Evolutionary conservation across 2,329 filamentous ascomycete genomes (phyloP).

Genomic region (Pyricularia sp.): DNA sequence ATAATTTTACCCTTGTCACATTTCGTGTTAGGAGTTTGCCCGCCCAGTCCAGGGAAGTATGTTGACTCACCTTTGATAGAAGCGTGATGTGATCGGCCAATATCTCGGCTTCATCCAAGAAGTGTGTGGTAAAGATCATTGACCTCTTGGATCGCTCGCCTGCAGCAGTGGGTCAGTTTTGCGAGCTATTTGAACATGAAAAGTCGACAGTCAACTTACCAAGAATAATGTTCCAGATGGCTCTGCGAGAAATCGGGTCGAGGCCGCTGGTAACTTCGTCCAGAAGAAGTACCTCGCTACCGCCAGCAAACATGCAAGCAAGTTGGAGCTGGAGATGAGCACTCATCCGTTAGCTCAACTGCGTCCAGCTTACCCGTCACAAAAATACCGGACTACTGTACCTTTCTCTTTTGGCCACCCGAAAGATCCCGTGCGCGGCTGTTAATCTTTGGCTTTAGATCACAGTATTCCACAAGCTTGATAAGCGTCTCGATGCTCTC

Average conservation of each 20-base stretch:
- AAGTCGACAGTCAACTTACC: no score
- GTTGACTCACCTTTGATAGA: constrained; percentile 49
- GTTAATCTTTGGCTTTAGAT: constrained; percentile 64
- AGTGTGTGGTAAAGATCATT: constrained; percentile 84
- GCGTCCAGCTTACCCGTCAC: neutral
- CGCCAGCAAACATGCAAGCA: constrained; percentile 91
- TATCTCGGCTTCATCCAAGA: constrained; percentile 84
- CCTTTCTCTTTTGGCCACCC: constrained; percentile 84
- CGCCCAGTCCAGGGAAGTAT: no score
- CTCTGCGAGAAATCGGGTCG: constrained; percentile 75
- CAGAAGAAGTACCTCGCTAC: constrained; percentile 78
- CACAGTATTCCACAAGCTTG: constrained; percentile 59
- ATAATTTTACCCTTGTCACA: constrained; percentile 53
- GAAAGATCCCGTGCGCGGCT: constrained; percentile 70
- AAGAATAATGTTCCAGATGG: constrained; percentile 89
- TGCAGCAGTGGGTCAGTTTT: no score
- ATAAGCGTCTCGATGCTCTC: constrained; percentile 50
- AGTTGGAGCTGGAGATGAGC: constrained; percentile 26
- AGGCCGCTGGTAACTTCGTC: constrained; percentile 87
- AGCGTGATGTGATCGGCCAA: constrained; percentile 85
- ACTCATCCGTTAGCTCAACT: neutral
- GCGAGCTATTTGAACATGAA: no score
- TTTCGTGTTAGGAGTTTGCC: no score
- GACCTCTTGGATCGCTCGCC: constrained; percentile 75
- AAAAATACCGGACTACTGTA: constrained; percentile 41